Percentiles rank a stretch among this genome's conserved stretches.
phyloP scores from a whole-genome alignment of 495 filamentous ascomycete species.

The Penicillium taxi region DNA sequence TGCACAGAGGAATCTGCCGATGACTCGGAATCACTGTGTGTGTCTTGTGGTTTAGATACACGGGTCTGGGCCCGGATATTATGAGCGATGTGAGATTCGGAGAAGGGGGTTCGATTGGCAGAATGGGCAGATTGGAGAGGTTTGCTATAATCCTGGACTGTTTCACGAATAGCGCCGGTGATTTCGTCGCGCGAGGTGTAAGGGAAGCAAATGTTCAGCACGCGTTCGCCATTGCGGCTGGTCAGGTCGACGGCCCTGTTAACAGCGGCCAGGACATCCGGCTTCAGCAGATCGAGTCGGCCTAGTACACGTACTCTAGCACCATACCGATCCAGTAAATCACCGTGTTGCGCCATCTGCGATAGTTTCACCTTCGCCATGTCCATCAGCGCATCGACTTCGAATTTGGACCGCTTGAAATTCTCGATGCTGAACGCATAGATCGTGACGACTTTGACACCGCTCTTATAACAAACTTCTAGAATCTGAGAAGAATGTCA shows the following conservation, averaged over 20 bases:
- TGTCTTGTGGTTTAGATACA: slow-evolving; percentile 33
- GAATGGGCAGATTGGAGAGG: slow-evolving; percentile 42
- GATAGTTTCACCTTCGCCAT: slow-evolving; percentile 91
- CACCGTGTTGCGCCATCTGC: slow-evolving; percentile 87
- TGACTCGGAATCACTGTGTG: slow-evolving; percentile 31
- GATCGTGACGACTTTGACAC: slow-evolving; percentile 88
- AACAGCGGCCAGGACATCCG: slow-evolving; percentile 80
- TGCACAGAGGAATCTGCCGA: slow-evolving; percentile 27
- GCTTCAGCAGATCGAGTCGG: slow-evolving; percentile 67
- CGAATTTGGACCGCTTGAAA: slow-evolving; percentile 96
- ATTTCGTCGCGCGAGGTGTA: slow-evolving; percentile 97
- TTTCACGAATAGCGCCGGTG: slow-evolving; percentile 78
- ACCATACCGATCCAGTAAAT: slow-evolving; percentile 86
- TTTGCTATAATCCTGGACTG: slow-evolving; percentile 72
- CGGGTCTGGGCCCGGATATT: slow-evolving; percentile 60
- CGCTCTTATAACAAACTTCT: slow-evolving; percentile 95
- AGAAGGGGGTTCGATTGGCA: slow-evolving; percentile 57
- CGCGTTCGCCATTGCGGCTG: slow-evolving; percentile 67
- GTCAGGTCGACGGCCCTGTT: slow-evolving; percentile 78
- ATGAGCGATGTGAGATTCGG: slow-evolving; percentile 74
- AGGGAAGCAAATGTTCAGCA: slow-evolving; percentile 94
- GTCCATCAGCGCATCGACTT: slow-evolving; percentile 95
- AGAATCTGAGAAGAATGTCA: slow-evolving; percentile 55
- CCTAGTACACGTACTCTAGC: slow-evolving; percentile 79
- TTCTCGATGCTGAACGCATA: slow-evolving; percentile 99